These are phyloP conservation scores for Chaetomium strumarium DNA, from an alignment of 2,329 filamentous ascomycete genomes.

Conservation along the genomic window DNA sequence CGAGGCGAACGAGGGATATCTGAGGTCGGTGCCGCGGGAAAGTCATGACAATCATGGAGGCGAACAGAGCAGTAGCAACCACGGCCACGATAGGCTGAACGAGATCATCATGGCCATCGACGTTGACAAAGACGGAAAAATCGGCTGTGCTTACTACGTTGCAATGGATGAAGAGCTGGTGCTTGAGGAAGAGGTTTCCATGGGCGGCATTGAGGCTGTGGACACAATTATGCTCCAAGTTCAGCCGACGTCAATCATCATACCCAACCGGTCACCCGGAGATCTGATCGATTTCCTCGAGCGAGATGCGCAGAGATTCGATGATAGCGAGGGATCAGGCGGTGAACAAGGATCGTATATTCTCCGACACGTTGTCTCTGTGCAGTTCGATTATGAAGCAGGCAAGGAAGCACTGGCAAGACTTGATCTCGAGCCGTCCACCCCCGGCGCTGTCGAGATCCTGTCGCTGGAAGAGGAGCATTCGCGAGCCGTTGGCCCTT, in stretches of 20 bases:
- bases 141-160: slow-evolving; percentile 82
- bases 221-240: slow-evolving; percentile 52
- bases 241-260: slow-evolving; percentile 51
- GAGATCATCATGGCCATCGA: slow-evolving; percentile 79
- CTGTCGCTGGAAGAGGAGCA: slow-evolving; percentile 33
- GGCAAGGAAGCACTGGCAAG: slow-evolving; percentile 61
- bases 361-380: slow-evolving; percentile 61
- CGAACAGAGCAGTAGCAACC: background rate
- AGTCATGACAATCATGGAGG: background rate
- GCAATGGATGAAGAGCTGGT: slow-evolving; percentile 63
- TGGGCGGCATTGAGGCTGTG: slow-evolving; percentile 63
- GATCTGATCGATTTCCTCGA: slow-evolving; percentile 34
- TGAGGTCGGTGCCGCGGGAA: background rate
- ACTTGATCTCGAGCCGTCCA: slow-evolving; percentile 46
- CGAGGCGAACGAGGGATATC: background rate
- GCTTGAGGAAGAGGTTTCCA: slow-evolving; percentile 69
- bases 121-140: slow-evolving; percentile 59
- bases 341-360: slow-evolving; percentile 31
- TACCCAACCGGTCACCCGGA: slow-evolving; percentile 43
- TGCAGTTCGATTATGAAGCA: slow-evolving; percentile 64
- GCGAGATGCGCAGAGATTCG: slow-evolving; percentile 28
- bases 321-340: slow-evolving; percentile 21
- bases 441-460: slow-evolving; percentile 52
- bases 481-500: slow-evolving; percentile 39
- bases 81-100: slow-evolving; percentile 36